Conservation (phyloP, 176 grass and related monocot genomes). For the Triticum monococcum region DNA sequence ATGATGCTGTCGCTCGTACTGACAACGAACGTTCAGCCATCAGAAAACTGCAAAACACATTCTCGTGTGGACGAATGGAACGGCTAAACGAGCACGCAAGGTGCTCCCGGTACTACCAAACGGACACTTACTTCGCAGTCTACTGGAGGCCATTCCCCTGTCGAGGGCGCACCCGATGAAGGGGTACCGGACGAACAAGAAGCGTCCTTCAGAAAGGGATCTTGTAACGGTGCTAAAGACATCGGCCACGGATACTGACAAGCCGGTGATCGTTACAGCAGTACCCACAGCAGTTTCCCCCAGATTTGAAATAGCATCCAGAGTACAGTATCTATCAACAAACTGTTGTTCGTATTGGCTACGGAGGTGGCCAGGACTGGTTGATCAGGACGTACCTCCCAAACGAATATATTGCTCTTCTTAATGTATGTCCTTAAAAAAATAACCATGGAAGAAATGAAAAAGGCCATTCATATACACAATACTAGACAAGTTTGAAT, state of each 20-base stretch:
- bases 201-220: neutral
- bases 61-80: neutral
- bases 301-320: neutral
- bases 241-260: too few relatives aligned
- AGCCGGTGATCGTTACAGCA: too few relatives aligned
- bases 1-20: neutral
- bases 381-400: slow-evolving; percentile 31
- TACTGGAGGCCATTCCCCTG: too few relatives aligned
- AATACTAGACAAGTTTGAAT: neutral
- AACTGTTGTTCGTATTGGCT: neutral
- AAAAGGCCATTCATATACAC: neutral
- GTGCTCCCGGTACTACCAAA: too few relatives aligned
- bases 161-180: neutral
- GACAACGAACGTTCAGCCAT: neutral
- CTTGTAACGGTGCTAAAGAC: too few relatives aligned
- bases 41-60: neutral
- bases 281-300: neutral
- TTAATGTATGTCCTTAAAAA: too few relatives aligned
- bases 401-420: neutral
- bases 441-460: slow-evolving; percentile 31
- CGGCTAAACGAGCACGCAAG: neutral
- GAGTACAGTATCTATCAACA: neutral
- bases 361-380: neutral
- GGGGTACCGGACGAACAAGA: neutral
- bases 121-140: neutral